phyloP scores from a whole-genome alignment of 2,329 filamentous ascomycete genomes.

The Pestalotiopsis sp. region DNA sequence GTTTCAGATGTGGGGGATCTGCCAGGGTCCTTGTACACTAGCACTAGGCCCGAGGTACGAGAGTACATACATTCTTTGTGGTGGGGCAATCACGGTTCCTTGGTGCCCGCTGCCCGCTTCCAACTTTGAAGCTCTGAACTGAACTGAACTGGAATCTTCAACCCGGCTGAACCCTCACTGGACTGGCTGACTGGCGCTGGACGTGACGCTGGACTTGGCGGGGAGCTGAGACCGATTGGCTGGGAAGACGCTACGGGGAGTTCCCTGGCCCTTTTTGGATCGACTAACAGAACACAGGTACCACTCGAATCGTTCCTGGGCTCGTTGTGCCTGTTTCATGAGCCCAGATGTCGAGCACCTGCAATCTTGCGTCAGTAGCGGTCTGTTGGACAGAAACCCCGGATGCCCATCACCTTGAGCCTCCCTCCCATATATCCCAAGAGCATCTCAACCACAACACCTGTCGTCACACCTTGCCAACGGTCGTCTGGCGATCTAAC shows the following conservation, averaged over 20 bases:
- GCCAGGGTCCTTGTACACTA: background rate
- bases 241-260: conserved; percentile 1
- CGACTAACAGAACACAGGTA: background rate
- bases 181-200: background rate
- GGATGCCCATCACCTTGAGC: background rate
- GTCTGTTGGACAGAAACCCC: conserved; percentile 9
- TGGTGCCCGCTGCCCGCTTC: background rate
- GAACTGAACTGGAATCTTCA: background rate
- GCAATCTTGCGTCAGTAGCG: conserved; percentile 1
- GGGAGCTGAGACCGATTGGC: conserved; percentile 7
- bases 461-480: background rate
- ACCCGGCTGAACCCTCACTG: no score
- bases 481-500: background rate
- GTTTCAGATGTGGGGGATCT: conserved; percentile 14
- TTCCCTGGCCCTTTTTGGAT: background rate
- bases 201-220: background rate
- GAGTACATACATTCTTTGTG: background rate
- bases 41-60: background rate
- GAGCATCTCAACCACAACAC: background rate
- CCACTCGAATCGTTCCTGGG: background rate
- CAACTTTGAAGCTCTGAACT: background rate
- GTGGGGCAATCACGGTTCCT: background rate
- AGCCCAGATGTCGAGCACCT: background rate
- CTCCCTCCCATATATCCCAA: background rate
- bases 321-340: conserved; percentile 8